phyloP scores from a whole-genome alignment of 2,329 filamentous ascomycete species.

The Ascomycota sp. region DNA sequence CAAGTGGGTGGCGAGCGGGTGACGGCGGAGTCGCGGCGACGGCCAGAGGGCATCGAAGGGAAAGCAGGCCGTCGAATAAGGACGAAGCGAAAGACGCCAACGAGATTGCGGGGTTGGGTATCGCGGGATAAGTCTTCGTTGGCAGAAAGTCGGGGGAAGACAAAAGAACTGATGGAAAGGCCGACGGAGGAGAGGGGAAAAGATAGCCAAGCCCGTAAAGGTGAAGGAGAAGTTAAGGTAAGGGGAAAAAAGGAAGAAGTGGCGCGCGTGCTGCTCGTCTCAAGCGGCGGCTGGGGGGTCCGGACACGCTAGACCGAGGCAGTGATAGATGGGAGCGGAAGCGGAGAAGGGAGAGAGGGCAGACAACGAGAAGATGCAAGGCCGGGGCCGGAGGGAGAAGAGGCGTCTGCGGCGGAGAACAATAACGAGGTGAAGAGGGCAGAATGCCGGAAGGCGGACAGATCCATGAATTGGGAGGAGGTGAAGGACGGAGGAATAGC shows the following conservation, averaged over 20 bases:
- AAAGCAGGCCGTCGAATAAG: conserved; percentile 2
- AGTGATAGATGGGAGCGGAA: conserved; percentile 3
- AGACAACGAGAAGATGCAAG: conserved; percentile 2
- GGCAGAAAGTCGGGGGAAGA: not conserved
- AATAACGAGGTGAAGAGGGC: too few species aligned
- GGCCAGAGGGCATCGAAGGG: conserved; percentile 7
- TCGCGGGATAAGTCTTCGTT: conserved; percentile 2
- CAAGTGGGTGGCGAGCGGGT: not conserved
- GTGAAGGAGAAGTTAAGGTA: too few species aligned
- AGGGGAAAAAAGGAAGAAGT: conserved; percentile 3
- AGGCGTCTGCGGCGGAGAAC: too few species aligned
- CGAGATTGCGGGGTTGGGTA: conserved; percentile 3
- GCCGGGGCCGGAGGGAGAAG: too few species aligned
- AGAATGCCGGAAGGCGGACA: too few species aligned
- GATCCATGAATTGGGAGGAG: too few species aligned
- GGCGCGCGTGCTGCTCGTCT: conserved; percentile 1
- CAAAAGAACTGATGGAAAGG: conserved; percentile 1
- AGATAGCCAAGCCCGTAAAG: too few species aligned
- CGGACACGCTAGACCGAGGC: conserved; percentile 1
- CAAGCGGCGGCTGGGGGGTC: too few species aligned
- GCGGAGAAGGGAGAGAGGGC: conserved; percentile 4
- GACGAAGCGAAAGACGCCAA: conserved; percentile 5
- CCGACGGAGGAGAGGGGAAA: conserved; percentile 1
- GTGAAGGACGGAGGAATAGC: too few species aligned
- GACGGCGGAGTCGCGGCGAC: conserved; percentile 2